Evolutionary conservation across 2,329 filamentous ascomycete genomes (phyloP).

Genomic region (Cercospora zeae-maydis): DNA sequence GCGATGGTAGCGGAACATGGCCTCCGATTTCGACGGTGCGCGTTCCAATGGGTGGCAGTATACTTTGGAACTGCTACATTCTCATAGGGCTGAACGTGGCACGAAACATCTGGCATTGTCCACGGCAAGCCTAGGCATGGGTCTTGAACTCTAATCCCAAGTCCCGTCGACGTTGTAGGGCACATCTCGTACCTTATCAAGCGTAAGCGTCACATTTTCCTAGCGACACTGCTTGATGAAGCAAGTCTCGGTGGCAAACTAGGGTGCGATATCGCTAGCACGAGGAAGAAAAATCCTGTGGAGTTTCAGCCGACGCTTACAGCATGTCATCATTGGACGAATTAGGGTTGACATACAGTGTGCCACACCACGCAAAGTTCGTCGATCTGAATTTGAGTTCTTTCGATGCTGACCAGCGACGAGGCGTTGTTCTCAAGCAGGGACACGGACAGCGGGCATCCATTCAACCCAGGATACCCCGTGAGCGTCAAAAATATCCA

Average conservation of each 20-base stretch:
- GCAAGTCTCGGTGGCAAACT: background rate
- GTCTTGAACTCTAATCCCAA: background rate
- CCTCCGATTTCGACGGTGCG: background rate
- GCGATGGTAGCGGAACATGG: background rate
- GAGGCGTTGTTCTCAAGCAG: background rate
- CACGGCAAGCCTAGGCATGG: background rate
- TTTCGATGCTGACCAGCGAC: background rate
- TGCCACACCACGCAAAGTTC: background rate
- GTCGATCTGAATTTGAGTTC: background rate
- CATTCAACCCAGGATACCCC: background rate
- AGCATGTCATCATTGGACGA: background rate
- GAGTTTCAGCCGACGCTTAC: no score
- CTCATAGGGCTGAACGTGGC: background rate
- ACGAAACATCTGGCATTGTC: background rate
- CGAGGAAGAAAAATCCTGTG: background rate
- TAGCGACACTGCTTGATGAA: background rate
- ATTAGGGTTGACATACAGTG: background rate
- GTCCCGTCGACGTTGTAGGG: background rate
- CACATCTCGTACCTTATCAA: background rate
- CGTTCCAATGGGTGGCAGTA: background rate
- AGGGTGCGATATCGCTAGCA: background rate
- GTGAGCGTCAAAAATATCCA: background rate
- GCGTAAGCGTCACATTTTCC: background rate
- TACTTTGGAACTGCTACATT: background rate
- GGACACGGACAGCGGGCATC: background rate